Evolutionary conservation across 129 eudicot species (phyloP).

Genomic region (Artemisia annua): DNA sequence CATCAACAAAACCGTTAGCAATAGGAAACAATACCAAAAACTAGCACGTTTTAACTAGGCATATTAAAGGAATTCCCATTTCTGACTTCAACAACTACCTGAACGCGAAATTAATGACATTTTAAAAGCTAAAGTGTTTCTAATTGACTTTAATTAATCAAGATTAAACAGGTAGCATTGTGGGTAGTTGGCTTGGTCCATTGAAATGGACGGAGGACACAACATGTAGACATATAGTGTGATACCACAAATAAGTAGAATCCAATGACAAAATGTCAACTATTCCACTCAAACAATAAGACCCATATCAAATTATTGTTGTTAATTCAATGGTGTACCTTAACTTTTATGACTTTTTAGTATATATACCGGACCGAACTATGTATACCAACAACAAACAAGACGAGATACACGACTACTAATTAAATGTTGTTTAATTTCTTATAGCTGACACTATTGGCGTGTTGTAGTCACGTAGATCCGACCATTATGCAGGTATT

Average conservation of each 20-base stretch:
- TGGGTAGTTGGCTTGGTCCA: conserved; percentile 22
- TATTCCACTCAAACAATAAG: conserved; percentile 8
- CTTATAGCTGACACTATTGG: no score
- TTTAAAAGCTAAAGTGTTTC: no score
- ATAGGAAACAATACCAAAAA: not conserved
- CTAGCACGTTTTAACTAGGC: no score
- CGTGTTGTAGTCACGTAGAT: no score
- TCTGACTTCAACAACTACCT: no score
- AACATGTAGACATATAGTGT: conserved; percentile 23
- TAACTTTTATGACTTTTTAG: not conserved
- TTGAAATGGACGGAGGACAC: conserved; percentile 28
- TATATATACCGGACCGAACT: not conserved
- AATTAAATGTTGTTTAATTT: no score
- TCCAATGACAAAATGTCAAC: conserved; percentile 24
- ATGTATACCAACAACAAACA: no score
- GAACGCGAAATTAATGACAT: no score
- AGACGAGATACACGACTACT: no score
- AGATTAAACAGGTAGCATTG: not conserved
- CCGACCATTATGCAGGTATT: conserved; percentile 1
- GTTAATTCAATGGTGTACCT: conserved; percentile 7
- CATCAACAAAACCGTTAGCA: no score
- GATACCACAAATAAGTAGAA: conserved; percentile 19
- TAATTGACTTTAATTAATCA: not conserved
- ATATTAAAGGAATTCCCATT: no score
- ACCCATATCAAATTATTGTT: not conserved